Base-by-base conservation (phyloP, 1,139 yeast species). In the Debaryomyces coudertii region DNA sequence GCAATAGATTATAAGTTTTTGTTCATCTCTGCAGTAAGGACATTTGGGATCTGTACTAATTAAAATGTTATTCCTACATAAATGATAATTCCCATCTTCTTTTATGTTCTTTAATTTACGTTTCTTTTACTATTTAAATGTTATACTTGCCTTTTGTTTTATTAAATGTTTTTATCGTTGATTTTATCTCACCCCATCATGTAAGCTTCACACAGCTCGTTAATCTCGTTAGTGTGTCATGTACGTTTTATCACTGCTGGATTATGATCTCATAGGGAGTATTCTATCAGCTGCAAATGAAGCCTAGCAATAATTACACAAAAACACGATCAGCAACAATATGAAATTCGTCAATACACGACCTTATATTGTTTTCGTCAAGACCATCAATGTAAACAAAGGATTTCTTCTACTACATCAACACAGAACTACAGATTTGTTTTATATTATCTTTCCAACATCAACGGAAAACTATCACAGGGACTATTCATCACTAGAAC, bases 1-100 rank as follows among this genome's bases (percentile, higher is more conserved):
- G 41, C 41, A 38, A 38, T 38, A 38, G 41, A 38, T 20, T 36
- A 25, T 28, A 16, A 18, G 36, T 18, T 38, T 38, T 38, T 38
- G 33, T 38, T 38, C 23, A 28, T 20, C 28, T 20, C 33, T 25
- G 25, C 30, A 38, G 31, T 15, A 28, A 20, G 41, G 16, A 15
- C 20, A 15, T 24, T 35, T 28, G 41, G 41, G 34, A 18, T 27
- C 41, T 38, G 41, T 38, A 38, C 34, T 38, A 38, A 38, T 38
- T 36, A 36, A 38, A 38, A 38, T 25, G 33, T 28, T 18, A 35
- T 35, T 22, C 28, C 16, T 38, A 16, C 29, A 6, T 27, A 20
- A 38, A 28, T 38, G 20, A 38, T 28, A 28, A 20, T 28, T 38
- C 41, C 41, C 34, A 14, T 36, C n/a, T 35, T 35, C 28, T 36